These are phyloP conservation scores for Lepiota venenata DNA, from an alignment of 768 basidiomycete genomes.

Conservation along the genomic window DNA sequence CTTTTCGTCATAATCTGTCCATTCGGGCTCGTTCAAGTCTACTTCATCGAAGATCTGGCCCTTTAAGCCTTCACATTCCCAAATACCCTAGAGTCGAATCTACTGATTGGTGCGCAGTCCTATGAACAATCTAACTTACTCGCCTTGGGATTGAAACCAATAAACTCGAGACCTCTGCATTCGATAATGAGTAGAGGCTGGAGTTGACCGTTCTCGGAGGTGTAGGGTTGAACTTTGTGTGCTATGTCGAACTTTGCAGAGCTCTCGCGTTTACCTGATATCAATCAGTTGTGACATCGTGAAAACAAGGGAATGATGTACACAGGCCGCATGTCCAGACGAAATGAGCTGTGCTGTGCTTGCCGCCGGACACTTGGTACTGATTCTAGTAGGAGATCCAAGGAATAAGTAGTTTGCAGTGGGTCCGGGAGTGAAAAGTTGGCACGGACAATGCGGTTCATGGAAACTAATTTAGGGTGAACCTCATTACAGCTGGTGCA, in stretches of 20 bases:
- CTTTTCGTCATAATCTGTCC: slow-evolving; percentile 93
- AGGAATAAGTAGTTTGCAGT: not conserved
- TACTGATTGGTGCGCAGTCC: not conserved
- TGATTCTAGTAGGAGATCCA: slow-evolving; percentile 45
- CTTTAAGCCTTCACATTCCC: slow-evolving; percentile 68
- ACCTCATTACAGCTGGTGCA: slow-evolving; percentile 78
- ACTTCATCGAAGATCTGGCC: slow-evolving; percentile 61
- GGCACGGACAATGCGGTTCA: slow-evolving; percentile 62
- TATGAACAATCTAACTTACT: slow-evolving; percentile 15
- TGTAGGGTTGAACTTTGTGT: slow-evolving; percentile 50
- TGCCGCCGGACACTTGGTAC: slow-evolving; percentile 61
- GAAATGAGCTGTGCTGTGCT: slow-evolving; percentile 69
- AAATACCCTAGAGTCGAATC: slow-evolving; percentile 52
- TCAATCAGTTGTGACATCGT: not conserved
- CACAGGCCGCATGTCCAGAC: slow-evolving; percentile 79
- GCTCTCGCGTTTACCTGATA: slow-evolving; percentile 67
- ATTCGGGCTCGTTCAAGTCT: slow-evolving; percentile 64
- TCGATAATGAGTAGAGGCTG: slow-evolving; percentile 70
- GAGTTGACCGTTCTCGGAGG: slow-evolving; percentile 56
- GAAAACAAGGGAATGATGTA: slow-evolving; percentile 19
- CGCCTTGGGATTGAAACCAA: slow-evolving; percentile 71
- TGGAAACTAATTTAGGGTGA: slow-evolving; percentile 66
- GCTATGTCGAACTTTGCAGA: slow-evolving; percentile 74
- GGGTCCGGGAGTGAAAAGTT: slow-evolving; percentile 1
- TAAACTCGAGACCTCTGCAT: slow-evolving; percentile 85